phyloP scores from a whole-genome alignment of 192 early-diverging fungal species.

The Umbelopsis ramanniana region DNA sequence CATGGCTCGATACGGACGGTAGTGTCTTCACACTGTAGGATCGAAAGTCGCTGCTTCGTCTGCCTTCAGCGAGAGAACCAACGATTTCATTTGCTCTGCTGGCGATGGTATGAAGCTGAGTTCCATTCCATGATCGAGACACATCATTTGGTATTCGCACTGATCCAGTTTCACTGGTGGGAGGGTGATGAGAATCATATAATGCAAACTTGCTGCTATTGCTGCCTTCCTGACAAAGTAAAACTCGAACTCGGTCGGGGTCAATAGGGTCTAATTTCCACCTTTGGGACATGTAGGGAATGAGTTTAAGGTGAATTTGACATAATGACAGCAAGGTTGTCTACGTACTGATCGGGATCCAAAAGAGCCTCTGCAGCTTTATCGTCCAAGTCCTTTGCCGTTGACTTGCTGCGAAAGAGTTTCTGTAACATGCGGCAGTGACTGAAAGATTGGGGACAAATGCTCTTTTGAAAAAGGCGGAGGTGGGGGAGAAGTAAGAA shows the following conservation, averaged over 20 bases:
- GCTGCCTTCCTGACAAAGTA: conserved; percentile 55
- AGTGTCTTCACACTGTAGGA: conserved; percentile 27
- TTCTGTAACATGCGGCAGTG: conserved; percentile 33
- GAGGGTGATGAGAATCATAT: conserved; percentile 43
- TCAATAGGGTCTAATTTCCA: conserved; percentile 47
- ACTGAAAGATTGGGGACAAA: neutral
- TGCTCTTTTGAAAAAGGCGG: neutral
- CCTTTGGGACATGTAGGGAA: conserved; percentile 26
- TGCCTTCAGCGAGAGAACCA: conserved; percentile 28
- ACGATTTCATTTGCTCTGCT: conserved; percentile 26
- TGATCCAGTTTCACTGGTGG: conserved; percentile 23
- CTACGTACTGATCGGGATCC: conserved; percentile 37
- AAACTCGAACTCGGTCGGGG: conserved; percentile 48
- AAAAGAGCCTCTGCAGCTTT: conserved; percentile 30
- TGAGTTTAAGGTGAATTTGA: neutral
- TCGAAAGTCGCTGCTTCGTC: conserved; percentile 29
- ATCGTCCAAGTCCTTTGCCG: conserved; percentile 30
- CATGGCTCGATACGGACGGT: conserved; percentile 22
- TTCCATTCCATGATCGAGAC: conserved; percentile 42
- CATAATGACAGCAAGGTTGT: conserved; percentile 21
- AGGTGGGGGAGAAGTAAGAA: neutral
- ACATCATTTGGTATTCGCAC: conserved; percentile 34
- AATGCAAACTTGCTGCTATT: conserved; percentile 49
- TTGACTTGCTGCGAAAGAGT: conserved; percentile 38
- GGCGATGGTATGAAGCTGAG: conserved; percentile 33